phyloP scores from a whole-genome alignment of 2,329 filamentous ascomycete species.

The Alternaria metachromatica region DNA sequence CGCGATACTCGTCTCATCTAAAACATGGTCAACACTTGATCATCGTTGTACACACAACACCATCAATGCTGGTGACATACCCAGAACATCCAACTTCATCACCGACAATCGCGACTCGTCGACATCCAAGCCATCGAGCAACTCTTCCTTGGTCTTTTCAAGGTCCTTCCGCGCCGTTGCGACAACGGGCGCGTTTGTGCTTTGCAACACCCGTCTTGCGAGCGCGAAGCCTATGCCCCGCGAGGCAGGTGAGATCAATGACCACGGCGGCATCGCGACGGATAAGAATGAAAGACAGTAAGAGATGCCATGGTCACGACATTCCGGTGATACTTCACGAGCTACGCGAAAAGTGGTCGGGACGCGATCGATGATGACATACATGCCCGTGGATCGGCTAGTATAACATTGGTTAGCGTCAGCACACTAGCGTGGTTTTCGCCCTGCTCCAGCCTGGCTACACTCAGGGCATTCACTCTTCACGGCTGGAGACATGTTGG shows the following conservation, averaged over 20 bases:
- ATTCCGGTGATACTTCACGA: neutral
- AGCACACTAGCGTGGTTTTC: neutral
- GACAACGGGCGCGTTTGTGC: conserved; percentile 64
- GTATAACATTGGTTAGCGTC: neutral
- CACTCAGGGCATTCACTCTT: neutral
- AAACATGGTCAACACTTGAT: neutral
- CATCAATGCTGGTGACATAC: conserved; percentile 47
- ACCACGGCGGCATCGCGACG: conserved; percentile 54
- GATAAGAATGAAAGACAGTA: neutral
- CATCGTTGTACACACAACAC: neutral
- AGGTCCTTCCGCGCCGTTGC: conserved; percentile 65
- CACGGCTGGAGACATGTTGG: neutral
- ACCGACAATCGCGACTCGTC: conserved; percentile 58
- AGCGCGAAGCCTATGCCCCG: conserved; percentile 69
- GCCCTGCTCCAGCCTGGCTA: neutral
- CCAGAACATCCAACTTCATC: conserved; percentile 63
- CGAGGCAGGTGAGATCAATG: conserved; percentile 64
- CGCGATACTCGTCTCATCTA: conserved; percentile 69
- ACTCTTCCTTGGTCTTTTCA: conserved; percentile 55
- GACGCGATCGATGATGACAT: conserved; percentile 44
- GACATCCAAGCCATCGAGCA: conserved; percentile 59
- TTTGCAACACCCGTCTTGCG: conserved; percentile 63
- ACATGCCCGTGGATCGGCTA: conserved; percentile 32
- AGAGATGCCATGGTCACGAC: conserved; percentile 13
- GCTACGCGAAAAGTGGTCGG: conserved; percentile 10